Evolutionary conservation across 2,329 filamentous ascomycete genomes (phyloP), one percentile per base, ranked within the genome.

Genomic region (Xylariaceae sp.): DNA sequence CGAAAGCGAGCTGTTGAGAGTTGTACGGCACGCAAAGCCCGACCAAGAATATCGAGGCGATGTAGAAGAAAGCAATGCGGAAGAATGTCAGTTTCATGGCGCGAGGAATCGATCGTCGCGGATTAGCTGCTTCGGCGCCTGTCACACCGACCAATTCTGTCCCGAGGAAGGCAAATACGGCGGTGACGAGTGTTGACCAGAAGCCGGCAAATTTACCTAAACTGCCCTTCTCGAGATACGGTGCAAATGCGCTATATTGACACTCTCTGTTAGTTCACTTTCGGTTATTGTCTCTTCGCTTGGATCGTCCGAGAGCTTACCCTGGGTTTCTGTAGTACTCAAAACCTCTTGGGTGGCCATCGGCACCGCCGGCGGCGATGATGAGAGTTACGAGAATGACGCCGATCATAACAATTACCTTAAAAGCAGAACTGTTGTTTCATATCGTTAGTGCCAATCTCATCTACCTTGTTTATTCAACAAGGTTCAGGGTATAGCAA

Each of bases 11-110:
- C 0, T 78, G 64, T 0, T 52, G 0, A 32, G 77, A 79, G 72
- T 91, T 69, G 72, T 86, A 91, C 1, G 85, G 85, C 4, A 92
- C 83, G 41, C 85, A 74, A 76, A 88, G 87, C 59, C 86, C 86
- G 44, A 92, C 72, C 41, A 91, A 74, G 42, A 92, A 75, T 27
- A 90, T 84, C 19, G 79, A 83, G 47, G 88, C 66, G 57, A 82
- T 75, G 72, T 92, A 92, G 73, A 92, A 92, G 70, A 91, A 72
- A 54, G 88, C 67, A 63, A 92, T 91, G 47, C 87, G 86, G 71
- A 80, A 91, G 67, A 91, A 91, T 55, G 86, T 90, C 40, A 89
- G 75, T 63, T 82, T 85, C 72, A 90, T 90, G 42, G 86, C 86
- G 48, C 82, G 80, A 6, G 87, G 87, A 50, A 92, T 83, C 14